phyloP scores from a whole-genome alignment of 2,329 filamentous ascomycete genomes.

The Laburnicola sp. region DNA sequence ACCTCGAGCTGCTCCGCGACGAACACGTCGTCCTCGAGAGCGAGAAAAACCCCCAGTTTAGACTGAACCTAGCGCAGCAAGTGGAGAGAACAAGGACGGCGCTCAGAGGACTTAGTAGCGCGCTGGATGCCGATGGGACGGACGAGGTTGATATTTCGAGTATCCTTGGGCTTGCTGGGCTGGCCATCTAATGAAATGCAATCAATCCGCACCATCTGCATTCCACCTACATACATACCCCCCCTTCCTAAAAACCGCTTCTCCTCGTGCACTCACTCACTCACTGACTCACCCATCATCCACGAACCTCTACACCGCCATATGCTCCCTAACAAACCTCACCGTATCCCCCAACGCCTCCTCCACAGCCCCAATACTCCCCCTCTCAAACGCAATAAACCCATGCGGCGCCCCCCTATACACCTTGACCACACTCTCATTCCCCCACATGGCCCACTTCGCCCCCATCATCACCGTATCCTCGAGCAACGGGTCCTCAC shows the following conservation, averaged over 20 bases:
- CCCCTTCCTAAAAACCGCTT: no score
- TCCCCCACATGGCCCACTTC: slow-evolving; percentile 58
- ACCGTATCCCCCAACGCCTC: slow-evolving; percentile 47
- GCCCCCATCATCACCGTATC: slow-evolving; percentile 57
- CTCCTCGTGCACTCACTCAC: no score
- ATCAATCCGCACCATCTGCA: no score
- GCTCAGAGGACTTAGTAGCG: slow-evolving; percentile 9
- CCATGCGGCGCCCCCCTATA: slow-evolving; percentile 60
- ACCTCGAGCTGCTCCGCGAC: slow-evolving; percentile 21
- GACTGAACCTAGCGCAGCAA: slow-evolving; percentile 11
- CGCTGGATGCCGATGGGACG: no score
- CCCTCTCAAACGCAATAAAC: slow-evolving; percentile 51
- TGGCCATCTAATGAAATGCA: no score
- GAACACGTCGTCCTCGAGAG: slow-evolving; percentile 26
- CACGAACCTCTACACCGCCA: slow-evolving; percentile 3
- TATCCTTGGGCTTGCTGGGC: no score
- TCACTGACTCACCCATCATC: no score
- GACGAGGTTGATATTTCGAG: no score
- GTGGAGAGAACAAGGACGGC: slow-evolving; percentile 11
- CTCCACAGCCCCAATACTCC: slow-evolving; percentile 41
- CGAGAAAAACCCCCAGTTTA: slow-evolving; percentile 22
- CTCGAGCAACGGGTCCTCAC: slow-evolving; percentile 58
- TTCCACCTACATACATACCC: no score
- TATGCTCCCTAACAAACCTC: slow-evolving; percentile 43
- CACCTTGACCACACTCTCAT: slow-evolving; percentile 56